Evolutionary conservation across 2,329 filamentous ascomycete genomes (phyloP), one percentile per base, ranked within the genome.

Genomic region (Pseudofabraea citricarpa): DNA sequence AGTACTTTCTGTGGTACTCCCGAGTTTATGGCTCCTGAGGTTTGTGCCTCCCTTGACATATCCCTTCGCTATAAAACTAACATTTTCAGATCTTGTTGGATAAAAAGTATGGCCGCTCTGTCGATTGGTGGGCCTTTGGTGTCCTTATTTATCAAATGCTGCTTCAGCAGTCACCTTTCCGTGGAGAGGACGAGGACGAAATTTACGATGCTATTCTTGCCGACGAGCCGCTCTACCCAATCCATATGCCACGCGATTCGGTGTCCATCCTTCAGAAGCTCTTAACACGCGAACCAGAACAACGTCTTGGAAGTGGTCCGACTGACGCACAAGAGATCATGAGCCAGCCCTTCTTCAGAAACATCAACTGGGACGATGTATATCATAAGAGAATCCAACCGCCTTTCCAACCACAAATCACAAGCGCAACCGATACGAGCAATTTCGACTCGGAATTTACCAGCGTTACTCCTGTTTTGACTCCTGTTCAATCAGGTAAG

Each of bases 91-190:
- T 98, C 68, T 72, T 98, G 26, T 75, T 97, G 45, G 93, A 98
- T 65, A 98, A 98, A 74, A 97, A 96, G 63, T 98, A 98, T 59
- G 91, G 90, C 36, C 85, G 93, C 46, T 89, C 93, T 13, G 93
- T 98, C 33, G 93, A 98, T 66, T 98, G 93, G 93, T 98, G 93
- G 93, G 94, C 94, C 6, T 98, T 98, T 67, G 93, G 93, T 64
- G 93, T 98, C 23, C 72, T 98, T 57, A 98, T 98, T 59, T 98
- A 98, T 71, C 93, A 98, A 67, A 98, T 98, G 94, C 85, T 98
- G 45, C 80, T 98, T 38, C 94, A 98, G 63, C 94, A 98, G 65
- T 97, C 91, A 22, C 93, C 93, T 0, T 98, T 98, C 85, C 85
- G 93, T 57, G 93, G 93, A 59, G 94, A 98, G 65, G 93, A 98